Evolutionary conservation across 2,329 filamentous ascomycete genomes (phyloP).

Genomic region (Colletotrichum sp.): DNA sequence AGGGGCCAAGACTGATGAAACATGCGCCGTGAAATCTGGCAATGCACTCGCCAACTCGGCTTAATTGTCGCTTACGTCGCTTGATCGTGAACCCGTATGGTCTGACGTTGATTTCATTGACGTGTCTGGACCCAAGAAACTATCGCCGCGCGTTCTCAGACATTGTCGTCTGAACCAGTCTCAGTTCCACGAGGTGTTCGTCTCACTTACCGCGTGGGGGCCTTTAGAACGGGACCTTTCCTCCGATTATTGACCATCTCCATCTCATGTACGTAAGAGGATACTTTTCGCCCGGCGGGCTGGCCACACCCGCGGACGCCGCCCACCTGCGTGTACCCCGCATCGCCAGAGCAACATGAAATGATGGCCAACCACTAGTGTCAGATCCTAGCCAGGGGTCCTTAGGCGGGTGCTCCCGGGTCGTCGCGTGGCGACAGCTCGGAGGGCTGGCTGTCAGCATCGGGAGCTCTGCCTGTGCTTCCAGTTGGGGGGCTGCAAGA

Average conservation of each 20-base stretch:
- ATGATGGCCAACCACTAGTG: not conserved
- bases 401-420: constrained; percentile 13
- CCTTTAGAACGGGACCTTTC: not conserved
- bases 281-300: not conserved
- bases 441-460: not conserved
- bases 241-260: not conserved
- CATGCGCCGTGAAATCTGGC: not conserved
- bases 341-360: constrained; percentile 3
- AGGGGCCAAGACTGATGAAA: not conserved
- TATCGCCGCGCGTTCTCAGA: not conserved
- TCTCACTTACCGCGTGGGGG: not conserved
- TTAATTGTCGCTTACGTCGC: not conserved
- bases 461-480: not conserved
- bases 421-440: not conserved
- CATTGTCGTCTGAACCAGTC: not conserved
- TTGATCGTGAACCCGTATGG: not conserved
- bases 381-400: constrained; percentile 11
- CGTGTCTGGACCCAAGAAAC: not conserved
- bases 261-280: not conserved
- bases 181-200: not conserved
- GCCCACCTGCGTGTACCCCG: constrained; percentile 2
- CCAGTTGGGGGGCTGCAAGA: not conserved
- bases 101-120: not conserved
- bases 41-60: not conserved
- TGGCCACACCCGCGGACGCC: not conserved